Evolutionary conservation across 2,329 filamentous ascomycete species (phyloP).

Genomic region (Xylariaceae sp.): DNA sequence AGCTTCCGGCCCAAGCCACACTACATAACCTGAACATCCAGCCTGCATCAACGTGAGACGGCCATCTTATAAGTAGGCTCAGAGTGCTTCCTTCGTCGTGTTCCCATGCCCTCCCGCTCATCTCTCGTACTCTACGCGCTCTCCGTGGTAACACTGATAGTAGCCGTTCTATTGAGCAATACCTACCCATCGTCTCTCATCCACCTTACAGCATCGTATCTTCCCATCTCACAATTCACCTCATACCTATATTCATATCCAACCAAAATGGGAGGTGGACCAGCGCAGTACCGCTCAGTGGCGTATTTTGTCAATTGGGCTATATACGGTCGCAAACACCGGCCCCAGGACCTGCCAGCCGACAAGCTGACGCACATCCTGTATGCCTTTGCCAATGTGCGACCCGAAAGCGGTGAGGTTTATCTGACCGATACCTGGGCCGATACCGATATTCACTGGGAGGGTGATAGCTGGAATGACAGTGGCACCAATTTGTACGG

Average conservation of each 20-base stretch:
- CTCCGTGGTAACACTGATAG: slow-evolving; percentile 16
- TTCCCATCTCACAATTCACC: slow-evolving; percentile 1
- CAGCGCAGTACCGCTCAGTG: slow-evolving; percentile 55
- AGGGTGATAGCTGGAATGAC: slow-evolving; percentile 67
- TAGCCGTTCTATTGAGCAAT: slow-evolving; percentile 12
- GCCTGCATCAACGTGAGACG: not conserved
- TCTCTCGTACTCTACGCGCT: slow-evolving; percentile 10
- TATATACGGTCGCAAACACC: slow-evolving; percentile 80
- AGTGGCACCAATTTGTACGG: slow-evolving; percentile 79
- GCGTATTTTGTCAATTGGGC: slow-evolving; percentile 79
- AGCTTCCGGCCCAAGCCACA: slow-evolving; percentile 9
- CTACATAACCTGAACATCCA: slow-evolving; percentile 5
- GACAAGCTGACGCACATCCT: slow-evolving; percentile 84
- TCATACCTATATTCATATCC: slow-evolving; percentile 2
- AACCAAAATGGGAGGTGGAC: slow-evolving; percentile 39
- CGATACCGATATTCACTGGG: slow-evolving; percentile 70
- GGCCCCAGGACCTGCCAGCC: slow-evolving; percentile 77
- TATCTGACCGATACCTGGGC: slow-evolving; percentile 62
- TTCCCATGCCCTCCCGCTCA: slow-evolving; percentile 8
- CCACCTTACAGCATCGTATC: slow-evolving; percentile 2
- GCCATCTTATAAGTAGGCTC: not conserved
- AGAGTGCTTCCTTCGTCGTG: not conserved
- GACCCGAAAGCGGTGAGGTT: slow-evolving; percentile 75
- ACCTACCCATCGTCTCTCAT: slow-evolving; percentile 2
- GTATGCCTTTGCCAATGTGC: slow-evolving; percentile 87